Base-by-base conservation (phyloP, 441 rosid species). In the Adansonia madagascariensis region DNA sequence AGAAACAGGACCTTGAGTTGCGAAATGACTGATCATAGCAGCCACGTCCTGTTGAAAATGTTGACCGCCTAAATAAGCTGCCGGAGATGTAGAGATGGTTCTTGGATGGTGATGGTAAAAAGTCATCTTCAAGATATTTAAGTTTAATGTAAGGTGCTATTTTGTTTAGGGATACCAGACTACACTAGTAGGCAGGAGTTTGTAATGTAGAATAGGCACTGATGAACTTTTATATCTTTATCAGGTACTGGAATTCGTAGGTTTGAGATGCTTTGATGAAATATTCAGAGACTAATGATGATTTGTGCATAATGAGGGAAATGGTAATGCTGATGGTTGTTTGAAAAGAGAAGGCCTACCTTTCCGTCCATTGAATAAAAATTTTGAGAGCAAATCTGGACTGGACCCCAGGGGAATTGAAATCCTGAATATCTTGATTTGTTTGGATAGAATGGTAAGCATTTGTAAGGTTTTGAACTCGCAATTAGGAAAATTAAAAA, bases 61-160 rank as follows among this genome's bases (percentile, higher is more conserved):
- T 22, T 46, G 22, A 53, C 44, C 15, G 4, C 43, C 53, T 52
- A 53, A 70, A 77, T 73, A 78, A 81, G 71, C 75, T 68, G 79
- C 60, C 53, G 44, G n/a, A 57, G 78, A 68, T 80, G 79, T 76
- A 86, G 82, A 79, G 71, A 79, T n/a, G 71, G 49, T 75, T 12
- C 14, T 60, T 75, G 12, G 73, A 52, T 50, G 70, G 53, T 65
- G 6, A 43, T 76, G 82, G 80, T 75, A 78, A 52, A 57, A 71
- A 7, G 61, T 6, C 24, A 79, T 46, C 68, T 68, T 31, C 17
- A 15, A 12, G 27, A 0, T n/a, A 66, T 17, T 41, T 17, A 67
- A 14, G 69, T 35, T 61, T 69, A 44, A 73, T 31, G 68, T 56
- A 73, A 69, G 22, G 3, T 9, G 56, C 8, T 43, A 9, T 22